These are phyloP conservation scores for Lepraria neglecta DNA, from an alignment of 495 filamentous ascomycete genomes.

Conservation along the genomic window DNA sequence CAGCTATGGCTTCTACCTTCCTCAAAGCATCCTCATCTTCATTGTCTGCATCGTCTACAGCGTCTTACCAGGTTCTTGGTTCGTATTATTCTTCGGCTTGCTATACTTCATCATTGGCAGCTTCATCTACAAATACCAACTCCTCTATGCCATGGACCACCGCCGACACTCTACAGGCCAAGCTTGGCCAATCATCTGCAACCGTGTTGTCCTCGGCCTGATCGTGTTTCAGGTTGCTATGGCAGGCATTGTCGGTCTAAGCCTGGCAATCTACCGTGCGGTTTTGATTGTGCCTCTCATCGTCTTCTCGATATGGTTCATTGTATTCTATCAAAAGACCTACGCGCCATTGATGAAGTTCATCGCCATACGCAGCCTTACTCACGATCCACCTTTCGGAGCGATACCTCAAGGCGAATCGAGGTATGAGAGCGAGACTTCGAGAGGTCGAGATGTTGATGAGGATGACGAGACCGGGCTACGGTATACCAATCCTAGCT, in stretches of 20 bases:
- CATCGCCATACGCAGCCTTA: slow-evolving; percentile 81
- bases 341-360: slow-evolving; percentile 85
- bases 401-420: slow-evolving; percentile 37
- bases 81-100: slow-evolving; percentile 75
- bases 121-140: slow-evolving; percentile 96
- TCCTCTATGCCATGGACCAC: slow-evolving; percentile 97
- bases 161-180: slow-evolving; percentile 88
- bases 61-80: slow-evolving; percentile 73
- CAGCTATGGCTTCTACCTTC: slow-evolving; percentile 93
- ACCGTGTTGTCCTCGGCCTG: slow-evolving; percentile 75
- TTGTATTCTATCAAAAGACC: slow-evolving; percentile 61
- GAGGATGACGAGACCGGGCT: slow-evolving; percentile 59
- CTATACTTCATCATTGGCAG: slow-evolving; percentile 84
- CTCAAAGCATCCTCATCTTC: slow-evolving; percentile 81
- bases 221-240: slow-evolving; percentile 86
- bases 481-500: slow-evolving; percentile 67
- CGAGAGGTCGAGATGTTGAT: slow-evolving; percentile 45
- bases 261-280: slow-evolving; percentile 60
- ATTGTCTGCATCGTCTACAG: slow-evolving; percentile 95
- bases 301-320: slow-evolving; percentile 75
- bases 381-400: slow-evolving; percentile 42
- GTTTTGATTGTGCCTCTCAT: slow-evolving; percentile 70
- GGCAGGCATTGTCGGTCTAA: slow-evolving; percentile 78
- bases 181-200: slow-evolving; percentile 93
- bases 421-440: slow-evolving; percentile 35